These are phyloP conservation scores for Nigrospora sphaerica DNA, from an alignment of 2,329 filamentous ascomycete genomes.

Conservation along the genomic window DNA sequence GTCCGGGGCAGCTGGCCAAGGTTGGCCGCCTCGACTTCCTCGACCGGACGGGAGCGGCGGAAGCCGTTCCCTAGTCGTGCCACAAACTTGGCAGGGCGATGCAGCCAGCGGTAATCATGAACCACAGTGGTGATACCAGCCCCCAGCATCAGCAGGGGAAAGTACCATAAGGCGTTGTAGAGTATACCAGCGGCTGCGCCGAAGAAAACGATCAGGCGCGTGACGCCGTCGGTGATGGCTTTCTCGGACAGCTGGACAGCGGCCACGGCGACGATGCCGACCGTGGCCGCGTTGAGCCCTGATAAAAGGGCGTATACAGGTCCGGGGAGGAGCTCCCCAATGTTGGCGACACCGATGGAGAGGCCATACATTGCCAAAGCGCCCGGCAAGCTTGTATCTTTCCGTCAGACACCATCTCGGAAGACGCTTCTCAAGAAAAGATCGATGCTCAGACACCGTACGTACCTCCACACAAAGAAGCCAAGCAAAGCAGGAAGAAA, in stretches of 20 bases:
- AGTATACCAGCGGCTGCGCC: slow-evolving; percentile 58
- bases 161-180: slow-evolving; percentile 71
- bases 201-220: slow-evolving; percentile 56
- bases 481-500: slow-evolving; percentile 48
- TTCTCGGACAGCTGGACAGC: slow-evolving; percentile 62
- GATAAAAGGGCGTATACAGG: slow-evolving; percentile 63
- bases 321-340: slow-evolving; percentile 50
- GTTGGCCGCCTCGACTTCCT: too few species aligned
- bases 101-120: slow-evolving; percentile 49
- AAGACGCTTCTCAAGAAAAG: background rate
- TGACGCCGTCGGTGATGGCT: slow-evolving; percentile 57
- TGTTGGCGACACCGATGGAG: slow-evolving; percentile 55
- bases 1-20: too few species aligned
- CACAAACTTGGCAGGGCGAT: slow-evolving; percentile 20
- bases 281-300: slow-evolving; percentile 64
- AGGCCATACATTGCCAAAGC: slow-evolving; percentile 65
- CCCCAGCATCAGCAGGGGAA: slow-evolving; percentile 54
- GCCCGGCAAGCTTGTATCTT: slow-evolving; percentile 56
- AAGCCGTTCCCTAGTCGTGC: too few species aligned
- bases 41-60: too few species aligned
- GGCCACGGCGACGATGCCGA: slow-evolving; percentile 65
- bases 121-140: slow-evolving; percentile 45
- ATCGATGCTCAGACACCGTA: too few species aligned
- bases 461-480: slow-evolving; percentile 58
- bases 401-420: background rate